Base-by-base conservation (phyloP, 1,284 basidiomycete species). In the Hymenochaete sp. region DNA sequence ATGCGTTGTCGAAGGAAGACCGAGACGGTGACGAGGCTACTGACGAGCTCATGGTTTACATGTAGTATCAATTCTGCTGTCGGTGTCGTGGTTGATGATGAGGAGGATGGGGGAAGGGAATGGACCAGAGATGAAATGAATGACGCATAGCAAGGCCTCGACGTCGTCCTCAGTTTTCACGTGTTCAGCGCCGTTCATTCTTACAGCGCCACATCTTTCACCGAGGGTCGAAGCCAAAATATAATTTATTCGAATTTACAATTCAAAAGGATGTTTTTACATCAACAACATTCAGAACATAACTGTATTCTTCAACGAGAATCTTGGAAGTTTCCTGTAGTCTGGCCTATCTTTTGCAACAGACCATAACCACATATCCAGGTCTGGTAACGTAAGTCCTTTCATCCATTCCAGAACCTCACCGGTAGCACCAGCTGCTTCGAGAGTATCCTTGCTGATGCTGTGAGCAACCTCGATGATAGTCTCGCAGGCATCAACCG, bases 361-460 rank as follows among this genome's bases (percentile, higher is more conserved):
- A 22, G 76, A 67, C 81, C 84, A 84, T 16, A 88, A 59, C 85
- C 86, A 89, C 56, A 72, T 72, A 57, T 85, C 79, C 45, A 88
- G 52, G 44, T 77, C 69, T 2, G 79, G 75, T 18, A 77, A 62
- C 0, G 67, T 77, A 33, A 88, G 69, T 5, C 66, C 62, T 48
- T 64, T 70, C 52, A 83, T 57, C 80, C 79, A 82, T 26, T 57
- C 57, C 24, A 67, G 55, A 22, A 55, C 62, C 3, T 53, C 50
- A 2, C 47, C 44, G 10, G 47, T 32, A 19, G 44, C 50, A 4
- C 47, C 42, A 10, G 26, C 31, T 13, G 47, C 42, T n/a, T 42
- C 39, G 29, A 65, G 44, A 25, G 61, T 59, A 13, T 57, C 53
- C 3, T 58, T 54, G 7, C 68, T 60, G n/a, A 77, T 54, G 9